Percentiles rank a stretch among this genome's conserved stretches.
phyloP scores from a whole-genome alignment of 805 yeast species.

The Teunomyces aglyptinius region DNA sequence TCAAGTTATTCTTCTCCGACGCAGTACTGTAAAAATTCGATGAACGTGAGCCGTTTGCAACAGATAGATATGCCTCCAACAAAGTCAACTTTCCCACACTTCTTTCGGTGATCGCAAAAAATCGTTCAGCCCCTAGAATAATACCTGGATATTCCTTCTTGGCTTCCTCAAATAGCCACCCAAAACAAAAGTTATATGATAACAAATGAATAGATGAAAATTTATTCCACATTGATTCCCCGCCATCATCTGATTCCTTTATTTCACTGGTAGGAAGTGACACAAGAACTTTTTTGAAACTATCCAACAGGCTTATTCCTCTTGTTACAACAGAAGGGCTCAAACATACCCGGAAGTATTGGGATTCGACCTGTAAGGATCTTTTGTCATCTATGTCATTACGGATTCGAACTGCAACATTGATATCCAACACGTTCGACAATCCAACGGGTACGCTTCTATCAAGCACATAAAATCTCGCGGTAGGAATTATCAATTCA shows the following conservation, averaged over 20 bases:
- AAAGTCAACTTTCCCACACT: slow-evolving; percentile 66
- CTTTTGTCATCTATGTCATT: slow-evolving; percentile 36
- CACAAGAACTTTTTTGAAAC: slow-evolving; percentile 7
- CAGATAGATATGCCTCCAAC: slow-evolving; percentile 66
- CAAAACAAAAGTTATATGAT: slow-evolving; percentile 66
- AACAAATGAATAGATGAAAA: slow-evolving; percentile 55
- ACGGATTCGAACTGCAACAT: slow-evolving; percentile 42
- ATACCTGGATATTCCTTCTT: slow-evolving; percentile 60
- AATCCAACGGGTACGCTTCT: slow-evolving; percentile 40
- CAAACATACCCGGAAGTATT: slow-evolving; percentile 56
- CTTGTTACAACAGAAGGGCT: slow-evolving; percentile 50
- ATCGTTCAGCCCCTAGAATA: slow-evolving; percentile 73
- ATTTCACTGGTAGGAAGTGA: neutral
- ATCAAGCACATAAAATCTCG: slow-evolving; percentile 40
- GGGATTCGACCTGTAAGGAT: slow-evolving; percentile 56
- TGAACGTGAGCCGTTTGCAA: slow-evolving; percentile 60
- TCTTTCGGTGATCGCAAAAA: slow-evolving; percentile 63
- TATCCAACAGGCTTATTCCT: slow-evolving; percentile 34
- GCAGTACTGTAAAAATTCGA: slow-evolving; percentile 47
- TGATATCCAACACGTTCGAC: slow-evolving; percentile 43
- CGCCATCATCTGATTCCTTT: neutral
- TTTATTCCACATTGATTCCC: slow-evolving; percentile 13
- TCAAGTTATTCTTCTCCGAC: slow-evolving; percentile 48
- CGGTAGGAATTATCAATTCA: slow-evolving; percentile 39
- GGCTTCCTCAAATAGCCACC: slow-evolving; percentile 67